Percentiles rank a stretch among this genome's conserved stretches.
Evolutionary conservation across 139 green algal genomes (phyloP).

Genomic region (Mesostigma viride): DNA sequence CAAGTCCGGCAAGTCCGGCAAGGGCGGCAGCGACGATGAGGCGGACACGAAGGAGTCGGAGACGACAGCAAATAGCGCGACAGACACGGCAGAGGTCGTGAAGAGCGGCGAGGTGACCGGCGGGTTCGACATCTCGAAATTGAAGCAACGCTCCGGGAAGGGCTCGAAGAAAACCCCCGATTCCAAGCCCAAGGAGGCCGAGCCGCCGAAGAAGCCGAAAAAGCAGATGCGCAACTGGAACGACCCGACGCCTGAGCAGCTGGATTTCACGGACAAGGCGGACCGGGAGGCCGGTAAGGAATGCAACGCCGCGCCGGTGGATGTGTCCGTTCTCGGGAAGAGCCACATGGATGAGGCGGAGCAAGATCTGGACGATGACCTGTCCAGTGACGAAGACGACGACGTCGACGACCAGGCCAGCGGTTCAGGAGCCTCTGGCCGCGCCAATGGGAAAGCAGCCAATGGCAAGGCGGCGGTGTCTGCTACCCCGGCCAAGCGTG

Average conservation of each 20-base stretch:
- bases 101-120: conserved; percentile 15
- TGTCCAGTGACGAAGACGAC: conserved; percentile 17
- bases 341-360: conserved; percentile 37
- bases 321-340: conserved; percentile 21
- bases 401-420: conserved; percentile 18
- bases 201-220: conserved; percentile 6
- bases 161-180: background rate
- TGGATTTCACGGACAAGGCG: conserved; percentile 28
- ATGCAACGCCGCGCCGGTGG: background rate
- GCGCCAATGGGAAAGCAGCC: background rate
- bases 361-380: conserved; percentile 9
- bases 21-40: background rate
- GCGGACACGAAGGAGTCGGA: too few species aligned
- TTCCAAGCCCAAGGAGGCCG: background rate
- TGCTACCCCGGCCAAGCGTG: background rate
- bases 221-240: conserved; percentile 23
- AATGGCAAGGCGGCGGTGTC: background rate
- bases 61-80: too few species aligned
- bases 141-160: conserved; percentile 14
- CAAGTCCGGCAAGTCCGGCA: background rate
- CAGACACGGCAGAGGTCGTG: too few species aligned
- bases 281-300: conserved; percentile 1
- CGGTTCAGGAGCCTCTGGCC: background rate
- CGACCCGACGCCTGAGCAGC: conserved; percentile 12
- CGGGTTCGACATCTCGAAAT: conserved; percentile 41